Base-by-base conservation (phyloP, 1,284 basidiomycete genomes). In the Peniophora sp. region DNA sequence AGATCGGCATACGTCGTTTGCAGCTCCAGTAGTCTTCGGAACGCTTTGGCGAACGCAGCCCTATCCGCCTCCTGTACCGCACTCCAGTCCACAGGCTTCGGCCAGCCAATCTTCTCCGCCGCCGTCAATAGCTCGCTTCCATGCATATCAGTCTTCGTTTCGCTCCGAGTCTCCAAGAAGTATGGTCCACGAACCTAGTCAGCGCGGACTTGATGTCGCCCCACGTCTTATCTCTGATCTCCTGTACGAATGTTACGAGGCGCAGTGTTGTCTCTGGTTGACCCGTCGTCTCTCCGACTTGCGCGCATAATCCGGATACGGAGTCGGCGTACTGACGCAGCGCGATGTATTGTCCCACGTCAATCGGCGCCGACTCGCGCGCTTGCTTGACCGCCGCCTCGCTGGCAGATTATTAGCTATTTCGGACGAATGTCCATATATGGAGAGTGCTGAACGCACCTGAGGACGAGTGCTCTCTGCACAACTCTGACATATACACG, bases 21-120 rank as follows among this genome's bases (percentile, higher is more conserved):
- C 9, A 97, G 69, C 46, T 69, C 74, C n/a, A 93, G 70, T 18
- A 95, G 64, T 62, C 92, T 83, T 18, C 71, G 63, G 63, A 92
- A 95, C 0, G 86, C 79, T 9, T 66, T 66, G 64, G 93, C 88
- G 60, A 97, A 96, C 0, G 67, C 65, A 43, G 70, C 71, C 48
- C 85, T 71, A 47, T 83, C 71, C 20, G 77, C 72, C 11, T 69
- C 60, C 2, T 73, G 60, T 1, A 76, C 72, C 0, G 73, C 57
- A 8, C 69, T 60, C 58, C 88, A 91, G 57, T 89, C 76, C 1
- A 92, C 76, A 10, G 75, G 69, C 59, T 78, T 78, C 2, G 94
- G 94, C 93, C 93, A 97, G 23, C 81, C 76, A 32, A 97, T 66
- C 35, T 73, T 75, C 63, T 92, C 91, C 1, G 88, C 74, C 2